Evolutionary conservation across 768 basidiomycete species (phyloP), one percentile per base, ranked within the genome.

Genomic region (Trametopsis cervina): DNA sequence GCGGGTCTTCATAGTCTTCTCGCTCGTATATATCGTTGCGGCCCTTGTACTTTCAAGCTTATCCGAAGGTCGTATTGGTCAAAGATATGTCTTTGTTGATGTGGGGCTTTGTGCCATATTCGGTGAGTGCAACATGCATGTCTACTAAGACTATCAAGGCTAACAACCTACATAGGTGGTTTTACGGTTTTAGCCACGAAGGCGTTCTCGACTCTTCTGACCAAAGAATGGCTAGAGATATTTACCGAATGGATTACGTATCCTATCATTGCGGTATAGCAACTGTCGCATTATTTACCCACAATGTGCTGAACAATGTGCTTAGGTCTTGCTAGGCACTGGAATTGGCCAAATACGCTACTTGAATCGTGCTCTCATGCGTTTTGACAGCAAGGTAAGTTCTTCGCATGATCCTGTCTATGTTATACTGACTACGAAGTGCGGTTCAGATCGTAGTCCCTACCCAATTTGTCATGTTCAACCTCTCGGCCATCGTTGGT

Each of bases 161-260:
- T 44, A 6, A 15, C 3, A n/a, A 22, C 33, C 35, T 21, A 22
- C 36, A 5, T 18, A 89, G 89, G 89, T n/a, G 91, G 89, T 2
- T 97, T 92, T 64, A 95, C 94, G 3, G 95, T 98, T 0, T 71
- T 99, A 2, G 80, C 89, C 1, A 97, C 95, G 7, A 98, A 99
- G 61, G 95, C 89, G 0, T 64, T 95, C 37, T 93, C 92, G 12
- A 89, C 85, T 0, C 70, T 99, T 18, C 67, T 98, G 40, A 89
- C 89, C 23, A 70, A 80, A 54, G 72, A 86, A 61, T 87, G 89
- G 75, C 67, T 87, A 21, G 72, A 79, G 12, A 81, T 91, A 53
- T 87, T 94, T 66, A 70, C 74, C 9, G 73, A 83, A 48, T 84
- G 83, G 83, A 82, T 93, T 50, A 88, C 88, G 6, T 94, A 92